Evolutionary conservation across 2,329 filamentous ascomycete genomes (phyloP).

Genomic region (Fusarium tricinctum): DNA sequence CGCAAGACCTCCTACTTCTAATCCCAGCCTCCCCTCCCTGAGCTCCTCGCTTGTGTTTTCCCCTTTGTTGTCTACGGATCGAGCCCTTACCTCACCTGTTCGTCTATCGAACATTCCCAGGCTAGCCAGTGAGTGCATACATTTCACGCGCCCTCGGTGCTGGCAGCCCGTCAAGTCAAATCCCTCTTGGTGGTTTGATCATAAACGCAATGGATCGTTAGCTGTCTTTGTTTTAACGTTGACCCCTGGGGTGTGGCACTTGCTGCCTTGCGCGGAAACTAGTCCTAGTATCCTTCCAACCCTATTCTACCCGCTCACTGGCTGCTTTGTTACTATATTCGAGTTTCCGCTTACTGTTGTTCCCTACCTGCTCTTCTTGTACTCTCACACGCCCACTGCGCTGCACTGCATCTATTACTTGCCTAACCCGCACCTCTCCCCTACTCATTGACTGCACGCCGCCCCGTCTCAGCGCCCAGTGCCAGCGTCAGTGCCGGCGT

Average conservation of each 20-base stretch:
- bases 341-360: slow-evolving; percentile 33
- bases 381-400: slow-evolving; percentile 33
- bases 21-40: slow-evolving; percentile 26
- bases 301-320: slow-evolving; percentile 32
- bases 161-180: slow-evolving; percentile 38
- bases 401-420: slow-evolving; percentile 32
- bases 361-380: slow-evolving; percentile 35
- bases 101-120: slow-evolving; percentile 24
- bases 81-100: slow-evolving; percentile 30
- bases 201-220: slow-evolving; percentile 43
- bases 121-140: slow-evolving; percentile 30
- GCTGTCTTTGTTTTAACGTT: slow-evolving; percentile 36
- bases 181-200: slow-evolving; percentile 45
- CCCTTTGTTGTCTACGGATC: slow-evolving; percentile 28
- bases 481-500: slow-evolving; percentile 15
- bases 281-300: slow-evolving; percentile 31
- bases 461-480: slow-evolving; percentile 27
- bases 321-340: slow-evolving; percentile 33
- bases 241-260: slow-evolving; percentile 33
- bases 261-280: slow-evolving; percentile 32
- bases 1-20: slow-evolving; percentile 31
- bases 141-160: slow-evolving; percentile 28
- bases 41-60: slow-evolving; percentile 20
- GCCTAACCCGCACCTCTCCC: slow-evolving; percentile 12
- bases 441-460: slow-evolving; percentile 23